phyloP scores from a whole-genome alignment of 202 grass and related monocot species.

The Cymbopogon flexuosus region DNA sequence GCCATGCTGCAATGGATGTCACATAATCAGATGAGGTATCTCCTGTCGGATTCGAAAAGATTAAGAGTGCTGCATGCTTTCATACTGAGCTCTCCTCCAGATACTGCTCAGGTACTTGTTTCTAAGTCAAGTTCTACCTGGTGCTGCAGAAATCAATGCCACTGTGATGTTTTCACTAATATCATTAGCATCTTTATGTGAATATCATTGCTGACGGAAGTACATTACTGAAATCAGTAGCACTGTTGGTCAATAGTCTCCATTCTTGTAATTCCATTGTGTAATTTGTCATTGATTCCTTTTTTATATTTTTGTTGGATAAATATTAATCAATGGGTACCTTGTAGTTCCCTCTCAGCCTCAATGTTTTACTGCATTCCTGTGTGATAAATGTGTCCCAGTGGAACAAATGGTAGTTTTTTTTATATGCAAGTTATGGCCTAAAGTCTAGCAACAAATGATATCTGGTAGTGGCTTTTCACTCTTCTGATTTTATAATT shows the following conservation, averaged over 20 bases:
- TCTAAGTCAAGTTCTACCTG: background rate
- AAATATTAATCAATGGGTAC: background rate
- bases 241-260: background rate
- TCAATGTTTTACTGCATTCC: background rate
- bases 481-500: background rate
- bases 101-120: slow-evolving; percentile 21
- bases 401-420: background rate
- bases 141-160: background rate
- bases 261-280: background rate
- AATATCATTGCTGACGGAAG: background rate
- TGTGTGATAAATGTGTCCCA: background rate
- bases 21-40: background rate
- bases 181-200: background rate
- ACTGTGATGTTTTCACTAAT: background rate
- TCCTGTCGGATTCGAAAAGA: slow-evolving; percentile 15
- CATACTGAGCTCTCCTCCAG: slow-evolving; percentile 2
- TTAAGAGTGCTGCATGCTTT: slow-evolving; percentile 29
- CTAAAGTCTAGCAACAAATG: background rate
- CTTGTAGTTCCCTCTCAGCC: background rate
- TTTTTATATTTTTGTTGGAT: background rate
- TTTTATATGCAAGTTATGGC: background rate
- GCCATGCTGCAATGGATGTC: slow-evolving; percentile 30
- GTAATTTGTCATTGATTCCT: background rate
- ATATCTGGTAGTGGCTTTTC: background rate
- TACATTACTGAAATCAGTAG: background rate